Conservation (phyloP, 768 basidiomycete genomes). For the Kwoniella heveanensis region DNA sequence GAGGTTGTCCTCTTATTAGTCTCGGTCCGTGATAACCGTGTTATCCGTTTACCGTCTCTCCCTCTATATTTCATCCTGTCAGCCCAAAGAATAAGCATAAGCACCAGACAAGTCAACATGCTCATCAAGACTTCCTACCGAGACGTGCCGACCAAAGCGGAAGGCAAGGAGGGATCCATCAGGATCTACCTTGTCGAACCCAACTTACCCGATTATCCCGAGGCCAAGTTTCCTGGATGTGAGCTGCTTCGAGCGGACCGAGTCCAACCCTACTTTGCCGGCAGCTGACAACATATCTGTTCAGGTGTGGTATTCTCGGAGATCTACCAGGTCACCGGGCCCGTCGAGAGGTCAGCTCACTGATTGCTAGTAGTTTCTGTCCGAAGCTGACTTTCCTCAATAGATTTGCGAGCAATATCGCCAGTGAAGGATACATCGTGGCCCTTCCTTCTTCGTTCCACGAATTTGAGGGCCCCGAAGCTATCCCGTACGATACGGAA, state of each 20-base stretch:
- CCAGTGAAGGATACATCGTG: constrained; percentile 53
- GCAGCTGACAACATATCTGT: constrained; percentile 1
- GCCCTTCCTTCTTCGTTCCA: constrained; percentile 65
- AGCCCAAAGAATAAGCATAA: too few relatives aligned
- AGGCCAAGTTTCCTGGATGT: constrained; percentile 85
- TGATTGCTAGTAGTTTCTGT: too few relatives aligned
- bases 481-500: constrained; percentile 85
- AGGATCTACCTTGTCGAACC: constrained; percentile 83
- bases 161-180: constrained; percentile 66
- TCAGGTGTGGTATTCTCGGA: constrained; percentile 68
- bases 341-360: constrained; percentile 76
- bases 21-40: constrained; percentile 1
- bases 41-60: too few relatives aligned
- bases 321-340: constrained; percentile 90
- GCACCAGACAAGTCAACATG: constrained; percentile 60
- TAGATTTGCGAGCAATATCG: constrained; percentile 53
- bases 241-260: neutral
- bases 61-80: too few relatives aligned
- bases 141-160: constrained; percentile 73
- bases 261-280: neutral
- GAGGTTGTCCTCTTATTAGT: constrained; percentile 12
- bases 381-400: constrained; percentile 64
- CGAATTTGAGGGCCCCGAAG: constrained; percentile 84
- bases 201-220: constrained; percentile 74
- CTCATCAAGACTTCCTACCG: constrained; percentile 76